phyloP scores from a whole-genome alignment of 2,329 filamentous ascomycete species.

The Aspergillus sp. region DNA sequence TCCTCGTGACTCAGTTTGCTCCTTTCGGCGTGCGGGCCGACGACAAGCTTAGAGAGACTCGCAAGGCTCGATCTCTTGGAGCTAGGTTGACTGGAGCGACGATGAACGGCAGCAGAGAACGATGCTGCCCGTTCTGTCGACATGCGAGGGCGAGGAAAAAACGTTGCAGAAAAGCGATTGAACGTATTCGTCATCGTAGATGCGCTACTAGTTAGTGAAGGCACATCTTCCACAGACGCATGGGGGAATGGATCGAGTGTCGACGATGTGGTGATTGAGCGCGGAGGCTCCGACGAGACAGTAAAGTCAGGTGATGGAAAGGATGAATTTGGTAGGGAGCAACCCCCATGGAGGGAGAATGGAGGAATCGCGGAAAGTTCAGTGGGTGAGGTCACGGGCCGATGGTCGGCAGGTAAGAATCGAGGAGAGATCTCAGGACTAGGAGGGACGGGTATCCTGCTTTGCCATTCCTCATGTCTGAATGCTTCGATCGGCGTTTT shows the following conservation, averaged over 20 bases:
- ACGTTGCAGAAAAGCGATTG: conserved; percentile 44
- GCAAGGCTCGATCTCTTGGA: conserved; percentile 50
- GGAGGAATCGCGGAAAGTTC: conserved; percentile 42
- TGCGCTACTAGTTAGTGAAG: conserved; percentile 50
- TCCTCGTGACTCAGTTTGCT: conserved; percentile 48
- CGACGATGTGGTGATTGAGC: conserved; percentile 41
- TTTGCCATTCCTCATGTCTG: conserved; percentile 30
- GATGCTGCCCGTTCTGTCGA: conserved; percentile 47
- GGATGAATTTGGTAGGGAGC: conserved; percentile 40
- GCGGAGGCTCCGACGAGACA: conserved; percentile 43
- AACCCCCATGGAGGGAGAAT: conserved; percentile 39
- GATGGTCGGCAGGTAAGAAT: conserved; percentile 38
- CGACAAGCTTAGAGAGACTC: conserved; percentile 49
- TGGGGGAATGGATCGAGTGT: conserved; percentile 44
- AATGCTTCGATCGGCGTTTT: conserved; percentile 30
- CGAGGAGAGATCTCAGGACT: conserved; percentile 39
- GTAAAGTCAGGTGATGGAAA: conserved; percentile 48
- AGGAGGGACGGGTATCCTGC: conserved; percentile 21
- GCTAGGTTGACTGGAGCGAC: conserved; percentile 40
- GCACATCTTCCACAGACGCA: conserved; percentile 49
- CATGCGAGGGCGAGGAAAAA: conserved; percentile 40
- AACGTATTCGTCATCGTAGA: conserved; percentile 47
- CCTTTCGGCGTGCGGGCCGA: conserved; percentile 43
- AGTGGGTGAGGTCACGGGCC: conserved; percentile 43
- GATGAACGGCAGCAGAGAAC: conserved; percentile 40